A percentile compares a stretch with the other conserved stretches of the same genome.
These are phyloP conservation scores for Rhododendron molle DNA, from an alignment of 148 eudicot genomes.

Conservation along the genomic window DNA sequence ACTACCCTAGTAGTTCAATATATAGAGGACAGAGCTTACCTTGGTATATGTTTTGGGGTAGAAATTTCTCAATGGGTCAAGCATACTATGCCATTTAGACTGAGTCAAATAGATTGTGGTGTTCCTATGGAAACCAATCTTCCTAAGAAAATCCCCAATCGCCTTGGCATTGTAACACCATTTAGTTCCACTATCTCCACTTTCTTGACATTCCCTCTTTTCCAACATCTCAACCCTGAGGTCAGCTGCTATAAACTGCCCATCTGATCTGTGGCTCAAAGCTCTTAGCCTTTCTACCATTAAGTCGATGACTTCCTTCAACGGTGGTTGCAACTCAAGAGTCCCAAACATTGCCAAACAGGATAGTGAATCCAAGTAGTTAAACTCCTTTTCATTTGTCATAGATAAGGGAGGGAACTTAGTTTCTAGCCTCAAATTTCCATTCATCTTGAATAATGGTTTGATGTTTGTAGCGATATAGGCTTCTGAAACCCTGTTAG, in stretches of 20 bases:
- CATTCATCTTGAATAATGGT: constrained; percentile 20
- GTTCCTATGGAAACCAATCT: constrained; percentile 24
- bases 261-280: constrained; percentile 11
- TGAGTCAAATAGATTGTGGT: constrained; percentile 36
- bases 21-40: constrained; percentile 14
- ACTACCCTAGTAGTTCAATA: background rate
- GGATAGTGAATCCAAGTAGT: constrained; percentile 10
- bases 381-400: background rate
- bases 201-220: constrained; percentile 5
- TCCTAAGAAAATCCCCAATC: constrained; percentile 24
- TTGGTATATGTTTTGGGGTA: constrained; percentile 30
- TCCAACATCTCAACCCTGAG: constrained; percentile 15
- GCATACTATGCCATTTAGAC: constrained; percentile 17
- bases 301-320: constrained; percentile 25
- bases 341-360: constrained; percentile 28
- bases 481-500: constrained; percentile 20
- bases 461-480: constrained; percentile 20
- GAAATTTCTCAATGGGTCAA: constrained; percentile 16
- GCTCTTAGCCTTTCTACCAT: constrained; percentile 16
- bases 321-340: constrained; percentile 21
- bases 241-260: constrained; percentile 30
- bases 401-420: constrained; percentile 11
- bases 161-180: constrained; percentile 22
- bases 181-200: background rate
- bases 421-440: constrained; percentile 21